phyloP scores from a whole-genome alignment of 768 basidiomycete genomes.

The Postia placenta region DNA sequence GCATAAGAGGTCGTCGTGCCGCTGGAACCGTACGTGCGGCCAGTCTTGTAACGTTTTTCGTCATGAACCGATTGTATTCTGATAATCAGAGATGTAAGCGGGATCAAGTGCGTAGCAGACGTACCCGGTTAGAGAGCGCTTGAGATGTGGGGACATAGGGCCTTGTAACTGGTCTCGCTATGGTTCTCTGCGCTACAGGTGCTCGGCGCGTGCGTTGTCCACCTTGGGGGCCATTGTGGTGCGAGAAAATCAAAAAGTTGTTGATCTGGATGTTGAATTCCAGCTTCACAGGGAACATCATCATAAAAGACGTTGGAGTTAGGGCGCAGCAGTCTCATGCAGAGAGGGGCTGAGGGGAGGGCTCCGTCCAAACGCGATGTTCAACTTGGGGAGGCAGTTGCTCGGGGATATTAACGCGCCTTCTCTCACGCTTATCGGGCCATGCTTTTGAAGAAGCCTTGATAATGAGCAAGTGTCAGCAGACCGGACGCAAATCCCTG shows the following conservation, averaged over 20 bases:
- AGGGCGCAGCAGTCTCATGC: too few species aligned
- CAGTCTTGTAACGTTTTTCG: not conserved
- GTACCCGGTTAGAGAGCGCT: not conserved
- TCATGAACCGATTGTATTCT: not conserved
- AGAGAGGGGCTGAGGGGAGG: too few species aligned
- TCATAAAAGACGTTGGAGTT: too few species aligned
- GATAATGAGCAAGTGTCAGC: too few species aligned
- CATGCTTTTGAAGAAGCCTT: too few species aligned
- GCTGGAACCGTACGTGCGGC: too few species aligned
- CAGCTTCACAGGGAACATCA: conserved; percentile 2
- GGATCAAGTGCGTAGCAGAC: not conserved
- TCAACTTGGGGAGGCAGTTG: too few species aligned
- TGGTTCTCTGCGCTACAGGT: not conserved
- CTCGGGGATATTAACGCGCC: too few species aligned
- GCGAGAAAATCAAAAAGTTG: not conserved
- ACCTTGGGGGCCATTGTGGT: not conserved
- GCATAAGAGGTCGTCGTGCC: too few species aligned
- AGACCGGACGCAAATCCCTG: too few species aligned
- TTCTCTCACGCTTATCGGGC: too few species aligned
- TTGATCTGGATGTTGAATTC: conserved; percentile 3
- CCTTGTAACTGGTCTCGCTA: not conserved
- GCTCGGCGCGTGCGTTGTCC: not conserved
- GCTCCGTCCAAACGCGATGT: too few species aligned
- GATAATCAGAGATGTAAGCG: not conserved
- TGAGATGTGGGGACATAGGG: not conserved